phyloP scores from a whole-genome alignment of 2,329 filamentous ascomycete species.

The Botrytis galanthina region DNA sequence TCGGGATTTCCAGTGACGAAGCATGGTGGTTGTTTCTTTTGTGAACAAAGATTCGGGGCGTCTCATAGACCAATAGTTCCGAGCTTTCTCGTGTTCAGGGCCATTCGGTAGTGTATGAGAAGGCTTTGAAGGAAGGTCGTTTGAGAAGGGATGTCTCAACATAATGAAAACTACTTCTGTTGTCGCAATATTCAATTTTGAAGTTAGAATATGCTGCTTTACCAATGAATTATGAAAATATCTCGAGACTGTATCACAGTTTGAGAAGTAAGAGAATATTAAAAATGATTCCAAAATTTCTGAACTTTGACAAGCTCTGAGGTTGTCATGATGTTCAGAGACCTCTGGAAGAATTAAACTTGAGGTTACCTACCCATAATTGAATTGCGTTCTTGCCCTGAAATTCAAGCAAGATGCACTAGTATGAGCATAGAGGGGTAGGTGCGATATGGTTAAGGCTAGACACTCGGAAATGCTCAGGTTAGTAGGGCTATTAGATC shows the following conservation, averaged over 20 bases:
- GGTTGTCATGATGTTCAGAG: not conserved
- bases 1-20: not conserved
- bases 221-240: not conserved
- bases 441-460: not conserved
- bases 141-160: not conserved
- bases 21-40: not conserved
- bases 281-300: not conserved
- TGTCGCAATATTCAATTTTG: not conserved
- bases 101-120: not conserved
- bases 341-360: not conserved
- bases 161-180: not conserved
- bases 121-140: not conserved
- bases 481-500: not conserved
- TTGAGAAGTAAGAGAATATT: not conserved
- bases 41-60: not conserved
- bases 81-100: not conserved
- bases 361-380: not conserved
- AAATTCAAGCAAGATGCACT: not conserved
- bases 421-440: not conserved
- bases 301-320: not conserved
- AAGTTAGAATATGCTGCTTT: not conserved
- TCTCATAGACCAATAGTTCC: not conserved
- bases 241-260: not conserved
- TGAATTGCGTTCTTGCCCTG: not conserved
- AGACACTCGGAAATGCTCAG: no score